Base-by-base conservation (phyloP, 2,329 filamentous ascomycete species). In the Colletotrichum lentis region DNA sequence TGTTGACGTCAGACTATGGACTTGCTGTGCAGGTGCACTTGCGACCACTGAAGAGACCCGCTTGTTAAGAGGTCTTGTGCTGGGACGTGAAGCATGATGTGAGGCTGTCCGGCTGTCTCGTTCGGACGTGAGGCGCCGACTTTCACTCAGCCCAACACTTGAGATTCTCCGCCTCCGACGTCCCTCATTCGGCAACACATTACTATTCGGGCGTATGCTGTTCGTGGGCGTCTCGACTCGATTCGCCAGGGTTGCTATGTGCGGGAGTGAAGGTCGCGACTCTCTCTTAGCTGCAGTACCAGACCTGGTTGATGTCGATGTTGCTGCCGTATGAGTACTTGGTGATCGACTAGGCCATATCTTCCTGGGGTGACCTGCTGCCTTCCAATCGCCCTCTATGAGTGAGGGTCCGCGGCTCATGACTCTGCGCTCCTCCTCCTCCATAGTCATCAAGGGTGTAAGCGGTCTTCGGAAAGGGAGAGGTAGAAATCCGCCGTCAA, bases 401-500 rank as follows among this genome's bases (percentile, higher is more conserved):
- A 44, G 56, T 2, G 55, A 56, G 6, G 62, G 55, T 12, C 55
- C 60, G 2, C 55, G 16, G 3, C 55, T 44, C n/a, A 65, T 46
- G 8, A 65, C 50, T 18, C 50, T 60, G 7, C 52, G 44, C 22
- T 68, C 65, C 18, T 68, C 65, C 18, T 68, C 65, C 31, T 68
- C 62, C 62, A 60, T 68, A 18, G 65, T 61, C 65, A 68, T 60
- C 5, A 68, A 22, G 4, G 62, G 65, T 5, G 65, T 65, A 3
- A 10, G 55, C 0, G 62, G 62, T 12, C 62, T 44, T 10, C 5
- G 54, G 20, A 52, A 52, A 3, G 55, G 37, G 10, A 56, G 20
- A 12, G 54, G 47, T n/a, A 41, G 16, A 22, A 65, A 56, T 1
- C 14, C 18, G 11, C 49, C 55, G 4, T 61, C 46, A 5, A 56